Conservation (phyloP, 2,329 filamentous ascomycete genomes). For the Colletotrichum shisoi region DNA sequence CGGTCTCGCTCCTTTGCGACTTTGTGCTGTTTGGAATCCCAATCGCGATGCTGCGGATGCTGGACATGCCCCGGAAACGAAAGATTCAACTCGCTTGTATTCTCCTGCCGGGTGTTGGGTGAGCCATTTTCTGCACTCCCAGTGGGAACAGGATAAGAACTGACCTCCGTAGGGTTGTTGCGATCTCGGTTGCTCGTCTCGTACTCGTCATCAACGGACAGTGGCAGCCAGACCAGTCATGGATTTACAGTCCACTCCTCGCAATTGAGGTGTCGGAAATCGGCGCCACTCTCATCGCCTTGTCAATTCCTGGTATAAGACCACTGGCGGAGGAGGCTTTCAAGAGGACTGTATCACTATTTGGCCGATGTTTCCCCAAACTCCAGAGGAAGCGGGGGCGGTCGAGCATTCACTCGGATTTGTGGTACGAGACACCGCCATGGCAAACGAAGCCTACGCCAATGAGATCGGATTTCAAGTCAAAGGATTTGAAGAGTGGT, state of each 20-base stretch:
- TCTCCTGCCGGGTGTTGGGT: slow-evolving; percentile 59
- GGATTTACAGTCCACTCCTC: slow-evolving; percentile 61
- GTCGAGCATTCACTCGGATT: background rate
- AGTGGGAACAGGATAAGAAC: background rate
- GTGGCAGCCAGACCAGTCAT: slow-evolving; percentile 57
- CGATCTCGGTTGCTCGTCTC: slow-evolving; percentile 57
- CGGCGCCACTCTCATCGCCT: slow-evolving; percentile 58
- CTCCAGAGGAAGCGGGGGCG: background rate
- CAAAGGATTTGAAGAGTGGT: slow-evolving; percentile 2
- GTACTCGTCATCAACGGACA: slow-evolving; percentile 58
- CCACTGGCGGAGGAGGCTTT: slow-evolving; percentile 46
- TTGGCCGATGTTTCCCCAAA: slow-evolving; percentile 3
- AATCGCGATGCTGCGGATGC: slow-evolving; percentile 55
- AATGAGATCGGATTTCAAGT: slow-evolving; percentile 8
- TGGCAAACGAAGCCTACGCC: slow-evolving; percentile 22
- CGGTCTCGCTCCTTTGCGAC: slow-evolving; percentile 59
- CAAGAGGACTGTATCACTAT: background rate
- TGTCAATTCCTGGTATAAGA: slow-evolving; percentile 60
- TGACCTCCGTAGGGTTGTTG: slow-evolving; percentile 52
- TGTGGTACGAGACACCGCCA: slow-evolving; percentile 21
- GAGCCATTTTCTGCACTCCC: slow-evolving; percentile 40
- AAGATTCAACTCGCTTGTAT: slow-evolving; percentile 59
- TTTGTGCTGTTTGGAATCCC: slow-evolving; percentile 61
- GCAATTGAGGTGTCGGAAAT: slow-evolving; percentile 61
- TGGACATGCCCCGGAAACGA: slow-evolving; percentile 54